Percentiles rank a stretch among this genome's conserved stretches.
phyloP scores from a whole-genome alignment of 1,139 yeast species.

The Suhomyces taliae region DNA sequence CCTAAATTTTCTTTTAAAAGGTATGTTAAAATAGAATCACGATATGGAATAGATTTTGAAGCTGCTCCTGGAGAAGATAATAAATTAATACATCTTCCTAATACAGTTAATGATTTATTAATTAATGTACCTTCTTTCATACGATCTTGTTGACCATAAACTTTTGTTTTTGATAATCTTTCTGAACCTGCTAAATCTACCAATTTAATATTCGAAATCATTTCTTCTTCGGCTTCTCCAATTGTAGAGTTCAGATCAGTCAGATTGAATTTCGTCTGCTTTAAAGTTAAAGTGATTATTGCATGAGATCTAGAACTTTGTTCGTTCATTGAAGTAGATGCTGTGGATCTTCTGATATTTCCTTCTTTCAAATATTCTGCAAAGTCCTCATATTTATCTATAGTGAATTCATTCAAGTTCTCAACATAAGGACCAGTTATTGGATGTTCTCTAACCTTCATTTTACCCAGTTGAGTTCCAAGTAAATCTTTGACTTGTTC shows the following conservation, averaged over 20 bases:
- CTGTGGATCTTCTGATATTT: slow-evolving; percentile 57
- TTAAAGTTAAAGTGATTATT: slow-evolving; percentile 60
- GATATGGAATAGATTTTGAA: slow-evolving; percentile 51
- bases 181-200: slow-evolving; percentile 87
- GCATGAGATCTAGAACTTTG: slow-evolving; percentile 80
- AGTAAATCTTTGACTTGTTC: slow-evolving; percentile 66
- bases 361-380: slow-evolving; percentile 45
- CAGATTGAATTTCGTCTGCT: slow-evolving; percentile 49
- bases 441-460: slow-evolving; percentile 61
- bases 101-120: slow-evolving; percentile 70
- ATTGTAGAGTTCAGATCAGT: slow-evolving; percentile 24
- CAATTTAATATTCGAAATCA: slow-evolving; percentile 59
- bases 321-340: slow-evolving; percentile 68
- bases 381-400: slow-evolving; percentile 48
- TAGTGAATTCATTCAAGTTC: slow-evolving; percentile 49
- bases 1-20: slow-evolving; percentile 69
- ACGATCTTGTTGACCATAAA: slow-evolving; percentile 57
- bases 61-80: slow-evolving; percentile 34
- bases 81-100: slow-evolving; percentile 71
- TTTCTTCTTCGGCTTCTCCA: slow-evolving; percentile 55
- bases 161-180: slow-evolving; percentile 61
- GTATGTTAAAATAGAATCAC: slow-evolving; percentile 76
- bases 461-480: slow-evolving; percentile 27
- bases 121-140: slow-evolving; percentile 74
- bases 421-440: slow-evolving; percentile 71